Evolutionary conservation across 495 filamentous ascomycete species (phyloP), one percentile per base, ranked within the genome.

Genomic region (Parathielavia appendiculata): DNA sequence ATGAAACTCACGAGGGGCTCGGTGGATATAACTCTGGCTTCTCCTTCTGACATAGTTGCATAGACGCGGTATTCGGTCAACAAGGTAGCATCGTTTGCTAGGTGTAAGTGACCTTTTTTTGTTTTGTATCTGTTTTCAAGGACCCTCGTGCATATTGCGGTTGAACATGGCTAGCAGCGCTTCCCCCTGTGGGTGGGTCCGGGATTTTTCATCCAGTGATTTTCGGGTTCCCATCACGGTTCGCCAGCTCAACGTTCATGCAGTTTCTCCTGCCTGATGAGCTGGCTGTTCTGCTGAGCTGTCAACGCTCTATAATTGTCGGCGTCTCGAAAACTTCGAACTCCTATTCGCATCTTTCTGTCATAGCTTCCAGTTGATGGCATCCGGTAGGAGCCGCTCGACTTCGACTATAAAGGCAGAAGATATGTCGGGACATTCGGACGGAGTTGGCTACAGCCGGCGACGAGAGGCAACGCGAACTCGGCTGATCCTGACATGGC

Each of bases 1-100:
- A 35, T 48, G 47, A 11, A n/a, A 66, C 69, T 63, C 62, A 74
- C 72, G 38, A 71, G 67, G 32, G 67, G 66, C 63, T 70, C 58
- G 16, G 65, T 68, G 7, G 64, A 65, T 23, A 71, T 54, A 5
- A 63, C 61, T 30, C 63, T 66, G 39, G 70, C 44, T 53, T 52
- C 54, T 10, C 26, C 51, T 41, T 40, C 51, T 19, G 57, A 17
- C 60, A 66, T 69, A 19, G 13, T 22, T 47, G 22, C 10, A 17
- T 52, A 39, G 26, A n/a, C 43, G 22, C 1, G 17, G 12, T 36
- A 20, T 17, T 23, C 35, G 8, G 41, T 32, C 14, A 14, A 22
- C 23, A 30, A n/a, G 4, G 14, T 40, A 48, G 13, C 34, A 16
- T 46, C 8, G 16, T 13, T 32, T 17, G 6, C 10, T 30, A n/a